A percentile compares a stretch with the other conserved stretches of the same genome.
Evolutionary conservation across 2,329 filamentous ascomycete species (phyloP).

Genomic region (Neofusicoccum parvum): DNA sequence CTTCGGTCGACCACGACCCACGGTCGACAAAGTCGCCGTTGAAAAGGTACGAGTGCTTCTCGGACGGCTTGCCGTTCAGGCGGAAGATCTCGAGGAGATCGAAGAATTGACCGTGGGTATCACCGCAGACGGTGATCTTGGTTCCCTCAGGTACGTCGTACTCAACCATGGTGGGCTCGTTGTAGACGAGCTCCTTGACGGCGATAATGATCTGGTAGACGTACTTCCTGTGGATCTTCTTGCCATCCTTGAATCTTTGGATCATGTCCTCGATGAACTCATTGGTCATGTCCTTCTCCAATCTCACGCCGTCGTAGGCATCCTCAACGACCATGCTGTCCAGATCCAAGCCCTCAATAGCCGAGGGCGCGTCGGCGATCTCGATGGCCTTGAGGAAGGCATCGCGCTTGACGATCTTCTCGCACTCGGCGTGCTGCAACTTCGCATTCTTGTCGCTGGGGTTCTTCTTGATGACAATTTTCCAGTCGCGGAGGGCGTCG

Average conservation of each 20-base stretch:
- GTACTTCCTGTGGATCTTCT: slow-evolving; percentile 94
- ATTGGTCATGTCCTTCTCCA: slow-evolving; percentile 85
- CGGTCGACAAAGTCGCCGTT: slow-evolving; percentile 98
- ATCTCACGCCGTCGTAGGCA: slow-evolving; percentile 78
- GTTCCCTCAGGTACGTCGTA: slow-evolving; percentile 76
- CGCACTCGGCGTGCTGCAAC: slow-evolving; percentile 87
- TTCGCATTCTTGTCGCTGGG: slow-evolving; percentile 88
- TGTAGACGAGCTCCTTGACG: slow-evolving; percentile 85
- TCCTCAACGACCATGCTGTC: slow-evolving; percentile 81
- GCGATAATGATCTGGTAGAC: slow-evolving; percentile 94
- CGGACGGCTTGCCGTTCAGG: slow-evolving; percentile 80
- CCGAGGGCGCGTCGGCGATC: slow-evolving; percentile 86
- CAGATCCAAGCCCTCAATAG: slow-evolving; percentile 85
- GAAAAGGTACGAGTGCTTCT: slow-evolving; percentile 92
- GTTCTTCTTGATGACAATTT: slow-evolving; percentile 82
- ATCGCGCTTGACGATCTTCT: slow-evolving; percentile 88
- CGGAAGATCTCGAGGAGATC: slow-evolving; percentile 96
- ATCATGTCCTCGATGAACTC: slow-evolving; percentile 99
- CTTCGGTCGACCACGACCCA: slow-evolving; percentile 97
- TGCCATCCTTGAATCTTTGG: slow-evolving; percentile 90
- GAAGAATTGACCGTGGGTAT: slow-evolving; percentile 98
- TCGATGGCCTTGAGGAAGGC: slow-evolving; percentile 96
- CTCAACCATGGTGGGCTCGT: slow-evolving; percentile 97
- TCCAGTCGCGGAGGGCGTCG: slow-evolving; percentile 91
- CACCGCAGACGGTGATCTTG: slow-evolving; percentile 90